Evolutionary conservation across 2,329 filamentous ascomycete genomes (phyloP).

Genomic region (Orbilia javanica): DNA sequence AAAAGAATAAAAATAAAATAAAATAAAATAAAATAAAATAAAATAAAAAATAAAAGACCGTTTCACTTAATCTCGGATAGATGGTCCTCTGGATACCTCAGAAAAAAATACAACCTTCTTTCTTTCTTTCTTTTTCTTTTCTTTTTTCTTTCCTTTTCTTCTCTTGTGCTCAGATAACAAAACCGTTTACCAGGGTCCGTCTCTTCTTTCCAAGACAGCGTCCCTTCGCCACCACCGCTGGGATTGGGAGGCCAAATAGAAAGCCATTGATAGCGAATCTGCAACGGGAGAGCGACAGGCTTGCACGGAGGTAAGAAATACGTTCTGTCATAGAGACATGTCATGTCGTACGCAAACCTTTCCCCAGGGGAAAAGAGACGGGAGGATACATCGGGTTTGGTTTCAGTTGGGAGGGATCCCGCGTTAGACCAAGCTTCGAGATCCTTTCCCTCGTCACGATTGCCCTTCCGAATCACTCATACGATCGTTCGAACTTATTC

Average conservation of each 20-base stretch:
- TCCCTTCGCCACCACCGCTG: not conserved
- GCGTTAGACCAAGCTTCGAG: slow-evolving; percentile 5
- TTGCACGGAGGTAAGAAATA: not conserved
- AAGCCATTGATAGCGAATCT: not conserved
- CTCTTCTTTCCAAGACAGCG: not conserved
- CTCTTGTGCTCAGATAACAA: slow-evolving; percentile 21
- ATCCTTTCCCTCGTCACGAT: not conserved
- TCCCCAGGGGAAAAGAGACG: slow-evolving; percentile 5
- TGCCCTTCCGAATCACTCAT: not conserved
- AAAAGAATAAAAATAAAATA: no score
- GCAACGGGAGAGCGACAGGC: not conserved
- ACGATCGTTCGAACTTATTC: no score
- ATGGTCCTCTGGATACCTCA: not conserved
- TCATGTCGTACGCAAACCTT: not conserved
- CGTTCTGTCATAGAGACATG: not conserved
- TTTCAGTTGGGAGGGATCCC: slow-evolving; percentile 24
- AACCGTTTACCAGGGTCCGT: not conserved
- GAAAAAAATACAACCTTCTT: not conserved
- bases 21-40: no score
- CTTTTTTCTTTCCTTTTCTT: no score
- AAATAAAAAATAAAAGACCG: slow-evolving; percentile 10
- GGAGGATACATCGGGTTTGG: slow-evolving; percentile 15
- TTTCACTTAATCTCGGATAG: slow-evolving; percentile 25
- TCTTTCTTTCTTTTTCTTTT: no score
- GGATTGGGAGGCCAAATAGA: not conserved